Evolutionary conservation across 2,329 filamentous ascomycete genomes (phyloP), one percentile per base, ranked within the genome.

Genomic region (Aspergillus carbonarius): DNA sequence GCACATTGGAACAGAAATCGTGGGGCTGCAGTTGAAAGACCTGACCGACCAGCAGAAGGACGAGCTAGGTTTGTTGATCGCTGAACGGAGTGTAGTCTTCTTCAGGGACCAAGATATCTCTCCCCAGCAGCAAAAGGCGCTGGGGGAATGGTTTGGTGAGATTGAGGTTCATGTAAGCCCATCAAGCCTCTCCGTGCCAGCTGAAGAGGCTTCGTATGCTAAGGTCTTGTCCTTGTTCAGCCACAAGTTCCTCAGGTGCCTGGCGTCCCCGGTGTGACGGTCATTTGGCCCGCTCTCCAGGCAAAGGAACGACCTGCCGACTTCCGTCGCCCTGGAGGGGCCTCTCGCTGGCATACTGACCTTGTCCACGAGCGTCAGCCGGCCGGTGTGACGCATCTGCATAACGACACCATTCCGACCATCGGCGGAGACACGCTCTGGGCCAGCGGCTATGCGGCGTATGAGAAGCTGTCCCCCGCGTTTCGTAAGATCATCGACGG

Each of bases 401-500:
- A 89, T 74, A 89, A 89, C 55, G 87, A 89, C 69, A 87, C 86
- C 0, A 79, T 91, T 0, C 87, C 87, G 0, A 79, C 79, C 0
- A 69, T 85, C 0, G 88, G 88, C 1, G 88, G 88, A 10, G 88
- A 91, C 70, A 91, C 88, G 0, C 81, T 91, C 0, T 91, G 88
- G 88, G 86, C 88, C 0, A 86, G 82, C 58, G 87, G 88, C 1
- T 91, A 91, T 68, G 78, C 84, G 0, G 88, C 88, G 0, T 91
- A 91, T 65, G 87, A 90, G 72, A 91, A 91, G 74, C 80, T 91
- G 0, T 88, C 85, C 1, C 88, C 88, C 0, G 83, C 78, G 2
- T 91, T 91, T 75, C 86, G 88, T 40, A 83, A 83, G 69, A 84
- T 91, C 54, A 88, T 91, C 60, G 88, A 91, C 65, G 88, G 88